These are phyloP conservation scores for Apiospora rasikravindrae DNA, from an alignment of 2,329 filamentous ascomycete species.

Conservation along the genomic window DNA sequence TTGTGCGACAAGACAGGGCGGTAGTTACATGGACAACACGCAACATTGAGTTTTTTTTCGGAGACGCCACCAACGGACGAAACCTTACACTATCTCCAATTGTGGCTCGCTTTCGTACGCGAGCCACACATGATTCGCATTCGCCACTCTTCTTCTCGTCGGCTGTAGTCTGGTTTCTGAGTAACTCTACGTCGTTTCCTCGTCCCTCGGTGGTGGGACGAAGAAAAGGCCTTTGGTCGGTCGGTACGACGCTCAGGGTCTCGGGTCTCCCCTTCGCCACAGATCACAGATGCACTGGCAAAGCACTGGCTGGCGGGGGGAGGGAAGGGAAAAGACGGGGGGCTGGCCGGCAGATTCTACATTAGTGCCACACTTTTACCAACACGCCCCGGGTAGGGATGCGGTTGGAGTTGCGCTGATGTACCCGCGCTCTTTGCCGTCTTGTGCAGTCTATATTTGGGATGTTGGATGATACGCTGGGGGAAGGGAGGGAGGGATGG, in stretches of 20 bases:
- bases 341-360: background rate
- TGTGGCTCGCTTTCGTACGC: background rate
- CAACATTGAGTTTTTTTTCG: conserved; percentile 2
- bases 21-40: background rate
- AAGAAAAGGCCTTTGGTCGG: background rate
- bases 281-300: conserved; percentile 3
- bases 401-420: background rate
- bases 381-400: conserved; percentile 11
- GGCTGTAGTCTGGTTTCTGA: background rate
- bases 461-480: conserved; percentile 9
- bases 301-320: no score
- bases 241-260: conserved; percentile 9
- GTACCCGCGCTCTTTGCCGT: background rate
- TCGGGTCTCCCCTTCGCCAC: conserved; percentile 1
- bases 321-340: background rate
- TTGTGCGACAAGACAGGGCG: background rate
- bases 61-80: background rate
- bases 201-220: background rate
- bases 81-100: background rate
- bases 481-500: background rate
- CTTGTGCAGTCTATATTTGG: conserved; percentile 12
- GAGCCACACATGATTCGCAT: background rate
- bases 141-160: background rate
- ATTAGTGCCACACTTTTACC: conserved; percentile 12
- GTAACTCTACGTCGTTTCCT: background rate